Evolutionary conservation across 1,139 yeast species (phyloP).

Genomic region (Geotrichum candidum): DNA sequence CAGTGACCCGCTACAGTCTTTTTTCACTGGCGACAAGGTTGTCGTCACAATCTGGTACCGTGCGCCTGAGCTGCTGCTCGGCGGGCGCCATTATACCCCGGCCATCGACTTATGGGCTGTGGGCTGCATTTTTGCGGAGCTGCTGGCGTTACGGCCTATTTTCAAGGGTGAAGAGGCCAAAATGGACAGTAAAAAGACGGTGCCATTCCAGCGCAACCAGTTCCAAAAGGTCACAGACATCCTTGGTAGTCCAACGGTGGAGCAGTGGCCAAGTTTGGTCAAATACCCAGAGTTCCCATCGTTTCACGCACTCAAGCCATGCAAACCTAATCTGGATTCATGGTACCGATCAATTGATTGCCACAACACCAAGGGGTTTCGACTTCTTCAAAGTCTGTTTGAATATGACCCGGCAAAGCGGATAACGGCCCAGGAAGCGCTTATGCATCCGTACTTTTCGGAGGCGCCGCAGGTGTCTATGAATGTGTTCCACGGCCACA

Average conservation of each 20-base stretch:
- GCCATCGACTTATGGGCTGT: slow-evolving; percentile 96
- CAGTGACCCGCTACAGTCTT: slow-evolving; percentile 79
- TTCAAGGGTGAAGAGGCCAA: slow-evolving; percentile 96
- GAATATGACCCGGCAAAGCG: slow-evolving; percentile 83
- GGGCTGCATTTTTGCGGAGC: slow-evolving; percentile 92
- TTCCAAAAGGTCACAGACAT: slow-evolving; percentile 84
- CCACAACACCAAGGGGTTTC: slow-evolving; percentile 49
- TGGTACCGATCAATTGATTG: slow-evolving; percentile 69
- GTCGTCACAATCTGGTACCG: slow-evolving; percentile 98
- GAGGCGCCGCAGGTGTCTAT: slow-evolving; percentile 52
- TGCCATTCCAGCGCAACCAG: slow-evolving; percentile 92
- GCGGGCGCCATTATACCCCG: slow-evolving; percentile 91
- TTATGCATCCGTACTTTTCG: slow-evolving; percentile 69
- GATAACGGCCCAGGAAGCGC: slow-evolving; percentile 66
- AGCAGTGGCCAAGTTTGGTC: slow-evolving; percentile 69
- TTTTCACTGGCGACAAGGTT: slow-evolving; percentile 92
- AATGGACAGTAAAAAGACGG: slow-evolving; percentile 76
- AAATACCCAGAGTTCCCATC: slow-evolving; percentile 82
- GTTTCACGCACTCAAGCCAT: slow-evolving; percentile 56
- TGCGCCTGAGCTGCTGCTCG: slow-evolving; percentile 87
- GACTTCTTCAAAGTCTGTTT: slow-evolving; percentile 56
- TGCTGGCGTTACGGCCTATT: slow-evolving; percentile 80
- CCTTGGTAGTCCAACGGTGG: slow-evolving; percentile 73
- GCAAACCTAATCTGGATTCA: slow-evolving; percentile 61
- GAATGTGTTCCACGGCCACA: slow-evolving; percentile 41